Conservation (phyloP, 2,329 filamentous ascomycete species). For the Aspergillus transmontanensis region DNA sequence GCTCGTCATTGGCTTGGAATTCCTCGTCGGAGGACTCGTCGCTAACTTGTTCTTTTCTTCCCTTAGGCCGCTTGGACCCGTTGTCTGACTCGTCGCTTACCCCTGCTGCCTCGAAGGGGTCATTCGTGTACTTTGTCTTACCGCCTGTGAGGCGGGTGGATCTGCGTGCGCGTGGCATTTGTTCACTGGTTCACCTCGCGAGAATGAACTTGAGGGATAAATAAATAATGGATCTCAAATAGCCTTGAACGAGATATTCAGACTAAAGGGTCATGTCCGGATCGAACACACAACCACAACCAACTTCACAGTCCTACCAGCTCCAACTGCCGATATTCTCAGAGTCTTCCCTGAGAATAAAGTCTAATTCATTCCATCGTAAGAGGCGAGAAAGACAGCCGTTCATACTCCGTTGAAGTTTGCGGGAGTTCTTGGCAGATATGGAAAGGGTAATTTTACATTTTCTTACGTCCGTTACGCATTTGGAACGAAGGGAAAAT, state of each 20-base stretch:
- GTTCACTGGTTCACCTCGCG: not conserved
- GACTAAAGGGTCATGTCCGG: not conserved
- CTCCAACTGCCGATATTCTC: too few relatives aligned
- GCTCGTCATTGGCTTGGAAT: conserved; percentile 30
- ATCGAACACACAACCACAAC: not conserved
- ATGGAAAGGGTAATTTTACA: not conserved
- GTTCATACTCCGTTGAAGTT: not conserved
- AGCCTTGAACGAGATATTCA: not conserved
- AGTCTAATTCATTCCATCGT: not conserved
- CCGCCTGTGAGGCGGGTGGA: conserved; percentile 36
- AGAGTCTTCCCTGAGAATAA: not conserved
- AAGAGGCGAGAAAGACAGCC: not conserved
- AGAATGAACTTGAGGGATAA: not conserved
- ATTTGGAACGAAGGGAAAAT: not conserved
- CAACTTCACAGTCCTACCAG: not conserved
- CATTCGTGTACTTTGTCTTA: conserved; percentile 37
- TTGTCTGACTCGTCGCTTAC: conserved; percentile 34
- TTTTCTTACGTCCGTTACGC: not conserved
- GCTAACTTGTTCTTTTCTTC: conserved; percentile 15
- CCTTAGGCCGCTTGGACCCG: conserved; percentile 4
- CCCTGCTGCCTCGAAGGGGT: conserved; percentile 38
- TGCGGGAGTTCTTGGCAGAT: not conserved
- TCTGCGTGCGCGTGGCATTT: conserved; percentile 35
- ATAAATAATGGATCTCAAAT: not conserved
- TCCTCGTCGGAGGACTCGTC: conserved; percentile 39